These are phyloP conservation scores for Microcyclospora tardicrescens DNA, from an alignment of 2,329 filamentous ascomycete species.

Conservation along the genomic window DNA sequence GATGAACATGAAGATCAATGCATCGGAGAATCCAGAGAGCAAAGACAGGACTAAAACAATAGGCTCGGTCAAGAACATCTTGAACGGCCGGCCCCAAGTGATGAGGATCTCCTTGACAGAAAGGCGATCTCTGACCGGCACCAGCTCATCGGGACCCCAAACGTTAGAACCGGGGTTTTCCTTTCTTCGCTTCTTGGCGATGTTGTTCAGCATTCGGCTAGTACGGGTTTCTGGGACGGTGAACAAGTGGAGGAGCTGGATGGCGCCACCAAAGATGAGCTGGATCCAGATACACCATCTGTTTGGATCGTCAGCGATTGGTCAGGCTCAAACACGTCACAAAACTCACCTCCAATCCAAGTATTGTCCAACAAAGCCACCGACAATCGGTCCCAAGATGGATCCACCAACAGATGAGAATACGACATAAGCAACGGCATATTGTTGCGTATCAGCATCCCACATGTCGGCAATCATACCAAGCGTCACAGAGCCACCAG, in stretches of 20 bases:
- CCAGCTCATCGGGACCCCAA: constrained; percentile 65
- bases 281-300: constrained; percentile 79
- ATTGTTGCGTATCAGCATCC: constrained; percentile 46
- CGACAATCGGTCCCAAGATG: constrained; percentile 25
- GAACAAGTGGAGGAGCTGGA: constrained; percentile 47
- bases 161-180: constrained; percentile 40
- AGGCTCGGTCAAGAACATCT: constrained; percentile 65
- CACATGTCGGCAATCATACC: constrained; percentile 56
- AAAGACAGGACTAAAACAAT: constrained; percentile 61
- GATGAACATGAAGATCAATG: constrained; percentile 70
- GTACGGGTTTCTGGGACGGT: constrained; percentile 69
- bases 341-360: constrained; percentile 45
- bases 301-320: neutral
- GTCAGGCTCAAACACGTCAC: too few relatives aligned
- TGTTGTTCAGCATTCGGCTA: constrained; percentile 65
- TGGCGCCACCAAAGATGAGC: constrained; percentile 61
- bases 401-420: constrained; percentile 27
- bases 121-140: constrained; percentile 29
- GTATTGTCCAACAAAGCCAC: constrained; percentile 23
- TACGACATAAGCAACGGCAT: constrained; percentile 49
- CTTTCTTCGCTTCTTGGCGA: constrained; percentile 61
- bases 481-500: constrained; percentile 52
- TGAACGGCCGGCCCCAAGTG: constrained; percentile 55
- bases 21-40: constrained; percentile 61
- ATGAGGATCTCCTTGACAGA: constrained; percentile 32